Evolutionary conservation across 2,329 filamentous ascomycete genomes (phyloP).

Genomic region (Byssoonygena ceratinophila): DNA sequence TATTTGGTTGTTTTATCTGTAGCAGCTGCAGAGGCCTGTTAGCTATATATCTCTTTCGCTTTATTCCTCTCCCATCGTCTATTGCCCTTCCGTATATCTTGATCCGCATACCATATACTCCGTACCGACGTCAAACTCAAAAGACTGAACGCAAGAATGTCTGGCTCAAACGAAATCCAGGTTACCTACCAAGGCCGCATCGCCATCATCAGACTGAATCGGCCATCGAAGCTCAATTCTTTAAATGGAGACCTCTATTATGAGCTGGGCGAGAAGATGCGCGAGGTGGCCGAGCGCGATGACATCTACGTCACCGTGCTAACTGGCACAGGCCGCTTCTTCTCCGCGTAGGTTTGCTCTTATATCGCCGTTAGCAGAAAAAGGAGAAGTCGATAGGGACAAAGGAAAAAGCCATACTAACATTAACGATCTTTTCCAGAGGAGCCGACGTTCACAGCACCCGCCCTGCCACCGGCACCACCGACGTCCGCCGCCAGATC

Average conservation of each 20-base stretch:
- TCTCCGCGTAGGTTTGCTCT: constrained; percentile 63
- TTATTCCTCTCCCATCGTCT: neutral
- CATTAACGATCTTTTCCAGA: constrained; percentile 34
- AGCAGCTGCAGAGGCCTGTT: neutral
- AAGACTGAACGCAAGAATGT: neutral
- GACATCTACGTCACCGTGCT: constrained; percentile 78
- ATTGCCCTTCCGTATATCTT: neutral
- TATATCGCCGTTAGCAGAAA: neutral
- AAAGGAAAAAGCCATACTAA: constrained; percentile 1
- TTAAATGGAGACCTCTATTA: constrained; percentile 64
- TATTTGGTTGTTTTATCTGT: neutral
- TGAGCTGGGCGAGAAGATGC: constrained; percentile 59
- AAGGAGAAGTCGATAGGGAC: neutral
- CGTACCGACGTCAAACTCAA: no score
- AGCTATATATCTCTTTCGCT: neutral
- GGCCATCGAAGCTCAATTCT: constrained; percentile 78
- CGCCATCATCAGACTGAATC: constrained; percentile 78
- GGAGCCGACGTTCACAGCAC: constrained; percentile 65
- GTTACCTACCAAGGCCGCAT: constrained; percentile 57
- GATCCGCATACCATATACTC: neutral
- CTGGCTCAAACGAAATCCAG: constrained; percentile 40
- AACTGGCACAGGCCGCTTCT: constrained; percentile 67
- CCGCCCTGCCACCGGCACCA: constrained; percentile 34
- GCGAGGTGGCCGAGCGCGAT: constrained; percentile 65
- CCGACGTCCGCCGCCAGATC: constrained; percentile 46